Evolutionary conservation across 441 rosid genomes (phyloP), one percentile per base, ranked within the genome.

Genomic region (Aleurites moluccanus): DNA sequence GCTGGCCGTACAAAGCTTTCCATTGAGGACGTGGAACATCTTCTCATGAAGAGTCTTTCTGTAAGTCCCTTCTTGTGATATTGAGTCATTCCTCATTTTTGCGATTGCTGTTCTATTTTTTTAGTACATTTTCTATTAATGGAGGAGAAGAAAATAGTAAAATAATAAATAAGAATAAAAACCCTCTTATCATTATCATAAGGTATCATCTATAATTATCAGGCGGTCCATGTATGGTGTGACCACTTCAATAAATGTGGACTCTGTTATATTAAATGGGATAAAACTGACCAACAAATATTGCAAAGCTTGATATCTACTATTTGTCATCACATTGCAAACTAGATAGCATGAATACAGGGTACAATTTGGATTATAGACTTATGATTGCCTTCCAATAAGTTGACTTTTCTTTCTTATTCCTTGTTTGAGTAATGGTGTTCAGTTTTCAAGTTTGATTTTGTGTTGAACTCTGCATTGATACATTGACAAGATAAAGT

Each of bases 1-100:
- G 94, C 98, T 6, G 91, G 87, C 75, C 89, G 91, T 78, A 90
- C 99, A 71, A 90, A 86, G 72, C 97, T 93, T 55, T 86, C 92
- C 2, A 75, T 90, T 64, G 94, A 89, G 83, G 94, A 92, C 81
- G 99, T 96, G 66, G 99, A 96, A 82, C 93, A 93, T 87, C 99
- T 94, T 77, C 91, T 94, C 78, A 90, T 94, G 95, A 94, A 94
- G 89, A 87, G 94, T 72, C 88, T 94, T 45, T 96, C 99, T 16
- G 99, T 96, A 77, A 90, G 97, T 86, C 44, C 60, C 25, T 42
- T 42, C 25, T 42, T 42, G 6, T 33, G 64, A 52, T 73, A 52
- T 25, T 25, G 18, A 47, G 50, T 73, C 53, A 15, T 11, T 40
- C 10, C 14, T 13, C 21, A 47, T 15, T 40, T 3, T 71, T 57